These are phyloP conservation scores for Neocallimastix lanati DNA, from an alignment of 192 early-diverging fungal genomes.

Conservation along the genomic window DNA sequence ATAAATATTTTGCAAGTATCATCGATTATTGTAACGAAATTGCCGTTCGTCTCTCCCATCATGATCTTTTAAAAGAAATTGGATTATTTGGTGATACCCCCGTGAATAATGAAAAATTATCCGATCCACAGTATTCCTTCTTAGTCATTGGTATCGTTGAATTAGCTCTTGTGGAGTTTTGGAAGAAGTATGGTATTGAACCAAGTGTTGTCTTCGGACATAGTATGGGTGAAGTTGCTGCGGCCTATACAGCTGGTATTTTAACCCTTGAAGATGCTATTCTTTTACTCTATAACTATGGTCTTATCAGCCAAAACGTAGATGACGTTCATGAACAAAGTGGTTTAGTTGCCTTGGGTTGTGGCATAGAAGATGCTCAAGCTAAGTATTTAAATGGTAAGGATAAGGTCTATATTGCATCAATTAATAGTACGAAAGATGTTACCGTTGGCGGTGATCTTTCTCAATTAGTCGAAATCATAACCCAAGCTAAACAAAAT, in stretches of 20 bases:
- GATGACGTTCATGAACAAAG: constrained; percentile 4
- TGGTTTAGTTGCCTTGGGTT: constrained; percentile 9
- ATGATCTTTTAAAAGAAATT: neutral
- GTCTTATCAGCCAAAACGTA: constrained; percentile 6
- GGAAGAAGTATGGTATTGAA: constrained; percentile 5
- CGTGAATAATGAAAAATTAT: neutral
- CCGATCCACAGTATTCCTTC: neutral
- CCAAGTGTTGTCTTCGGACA: constrained; percentile 8
- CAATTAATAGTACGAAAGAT: constrained; percentile 9
- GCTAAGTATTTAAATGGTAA: neutral
- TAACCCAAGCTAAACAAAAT: constrained; percentile 3
- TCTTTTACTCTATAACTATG: constrained; percentile 3
- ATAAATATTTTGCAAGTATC: neutral
- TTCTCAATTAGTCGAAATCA: constrained; percentile 3
- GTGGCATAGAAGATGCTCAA: neutral
- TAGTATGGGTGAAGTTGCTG: constrained; percentile 12
- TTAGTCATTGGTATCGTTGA: neutral
- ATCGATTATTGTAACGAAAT: neutral
- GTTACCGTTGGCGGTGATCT: constrained; percentile 11
- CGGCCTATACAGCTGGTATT: constrained; percentile 10
- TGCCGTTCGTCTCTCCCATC: neutral
- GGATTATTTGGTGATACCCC: neutral
- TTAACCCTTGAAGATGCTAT: constrained; percentile 5
- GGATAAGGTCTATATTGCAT: constrained; percentile 4
- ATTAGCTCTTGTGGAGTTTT: constrained; percentile 7